Base-by-base conservation (phyloP, 208 protist species). In the Polymyxa betae region DNA sequence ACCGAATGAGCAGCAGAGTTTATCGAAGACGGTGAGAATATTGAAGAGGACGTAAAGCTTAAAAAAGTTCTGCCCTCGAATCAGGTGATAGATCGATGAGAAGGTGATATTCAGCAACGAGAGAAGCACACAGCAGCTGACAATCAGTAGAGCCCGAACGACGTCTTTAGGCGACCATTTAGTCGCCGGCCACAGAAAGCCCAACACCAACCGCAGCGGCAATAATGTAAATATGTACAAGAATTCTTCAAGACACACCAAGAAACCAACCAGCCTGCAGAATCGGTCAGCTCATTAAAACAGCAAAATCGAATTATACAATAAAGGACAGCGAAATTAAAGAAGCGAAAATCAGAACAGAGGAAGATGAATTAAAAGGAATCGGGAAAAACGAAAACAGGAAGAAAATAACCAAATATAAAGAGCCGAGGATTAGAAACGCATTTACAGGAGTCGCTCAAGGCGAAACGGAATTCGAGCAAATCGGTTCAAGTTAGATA, bases 11-110 rank as follows among this genome's bases (percentile, higher is more conserved):
- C 93, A 94, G 54, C 96, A 96, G 29, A 98, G 92, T 91, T 95
- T 96, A 92, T 98, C 97, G 82, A 95, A 94, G 24, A 96, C 93
- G 45, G 97, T 97, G 16, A 98, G 92, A 45, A 97, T 94, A 93
- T 97, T 97, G 88, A 96, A 98, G n/a, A 98, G 95, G 43, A 98
- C 97, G 90, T 98, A 97, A 20, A 98, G 92, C 92, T 98, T 98
- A 87, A 98, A 96, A 32, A 96, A 93, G 24, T 94, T 93, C 77
- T 97, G 96, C 24, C 95, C 94, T 10, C 96, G 91, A 52, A 97
- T 94, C 40, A 93, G 93, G 91, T 97, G 96, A 92, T 97, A 97
- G 1, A 96, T 66, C 43, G 94, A 92, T 0, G 95, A 96, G 91
- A 95, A 95, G 35, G 94, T 93, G 16, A 95, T 68, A 5, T 72